Evolutionary conservation across 495 filamentous ascomycete species (phyloP), one percentile per base, ranked within the genome.

Genomic region (Margaritispora aquatica): DNA sequence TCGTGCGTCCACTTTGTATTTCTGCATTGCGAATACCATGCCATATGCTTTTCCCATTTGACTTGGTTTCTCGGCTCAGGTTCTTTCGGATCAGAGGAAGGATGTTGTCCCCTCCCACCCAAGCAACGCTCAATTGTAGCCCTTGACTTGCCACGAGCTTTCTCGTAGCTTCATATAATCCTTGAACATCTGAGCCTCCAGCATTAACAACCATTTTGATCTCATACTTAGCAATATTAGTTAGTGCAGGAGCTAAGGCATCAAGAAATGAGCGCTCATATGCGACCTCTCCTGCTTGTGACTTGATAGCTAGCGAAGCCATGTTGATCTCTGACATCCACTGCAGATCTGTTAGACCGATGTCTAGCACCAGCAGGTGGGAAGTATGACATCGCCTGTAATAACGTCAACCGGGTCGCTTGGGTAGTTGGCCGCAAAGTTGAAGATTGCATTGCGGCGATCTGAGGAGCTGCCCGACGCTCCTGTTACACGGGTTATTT

Each of bases 121-220:
- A 80, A 1, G 74, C 78, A n/a, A 81, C 72, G 10, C 67, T 69
- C 20, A 81, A 56, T 23, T 58, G n/a, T 13, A 58, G 19, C 2
- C 59, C 58, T 26, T 20, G 4, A 0, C 62, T 41, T 4, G 51
- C 26, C 13, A 82, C 68, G 73, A 80, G 73, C 23, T 73, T 60
- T 27, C 55, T 66, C 0, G 84, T 76, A 19, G 69, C 77, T 22
- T 79, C 65, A 44, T 74, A 72, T 1, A 84, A 70, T 19, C 68
- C 70, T 64, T 77, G 63, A 0, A 78, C 79, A 62, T 83, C 80
- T 0, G 71, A 66, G 5, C 77, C 80, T 0, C 82, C 82, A 26
- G 81, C 82, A 73, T 85, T 85, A 54, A 82, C 81, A 15, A 78
- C 81, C 8, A 85, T 50, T 59, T 80, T 82, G 63, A 84, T 84